Percentiles rank a stretch among this genome's conserved stretches.
Evolutionary conservation across 371 early-diverging fungal genomes (phyloP).

Genomic region (Parasitella parasitica): DNA sequence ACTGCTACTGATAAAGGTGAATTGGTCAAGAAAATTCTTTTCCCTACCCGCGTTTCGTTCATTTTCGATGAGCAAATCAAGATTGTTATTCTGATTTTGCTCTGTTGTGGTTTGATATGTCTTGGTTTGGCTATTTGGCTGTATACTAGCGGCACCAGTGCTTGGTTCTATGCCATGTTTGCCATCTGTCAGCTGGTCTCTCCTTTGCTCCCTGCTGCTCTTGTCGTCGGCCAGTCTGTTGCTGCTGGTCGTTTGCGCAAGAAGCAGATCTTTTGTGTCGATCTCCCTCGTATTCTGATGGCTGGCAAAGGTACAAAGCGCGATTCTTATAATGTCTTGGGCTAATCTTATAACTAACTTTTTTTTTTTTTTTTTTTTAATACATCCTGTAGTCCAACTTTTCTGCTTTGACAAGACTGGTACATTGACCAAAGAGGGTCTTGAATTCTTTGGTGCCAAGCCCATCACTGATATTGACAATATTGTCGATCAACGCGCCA

Average conservation of each 20-base stretch:
- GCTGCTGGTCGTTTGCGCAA: slow-evolving; percentile 66
- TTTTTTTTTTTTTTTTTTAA: too few species aligned
- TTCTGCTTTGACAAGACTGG: slow-evolving; percentile 84
- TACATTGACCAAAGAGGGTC: slow-evolving; percentile 64
- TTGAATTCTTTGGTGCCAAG: slow-evolving; percentile 58
- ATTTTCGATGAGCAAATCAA: slow-evolving; percentile 70
- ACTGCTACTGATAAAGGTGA: slow-evolving; percentile 74
- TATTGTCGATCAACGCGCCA: slow-evolving; percentile 23
- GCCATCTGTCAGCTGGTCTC: slow-evolving; percentile 71
- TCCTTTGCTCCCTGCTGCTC: slow-evolving; percentile 60
- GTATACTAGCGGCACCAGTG: slow-evolving; percentile 42
- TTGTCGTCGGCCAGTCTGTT: slow-evolving; percentile 77
- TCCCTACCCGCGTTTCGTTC: slow-evolving; percentile 62
- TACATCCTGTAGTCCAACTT: slow-evolving; percentile 84
- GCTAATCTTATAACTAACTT: too few species aligned
- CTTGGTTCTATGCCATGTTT: slow-evolving; percentile 70
- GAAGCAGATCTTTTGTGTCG: slow-evolving; percentile 72
- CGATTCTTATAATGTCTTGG: too few species aligned
- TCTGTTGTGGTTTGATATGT: slow-evolving; percentile 58
- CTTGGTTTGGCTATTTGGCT: slow-evolving; percentile 55
- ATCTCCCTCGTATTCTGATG: slow-evolving; percentile 81
- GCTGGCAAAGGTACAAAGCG: slow-evolving; percentile 87
- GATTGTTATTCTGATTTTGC: slow-evolving; percentile 59
- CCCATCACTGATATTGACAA: slow-evolving; percentile 31
- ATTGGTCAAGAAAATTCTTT: slow-evolving; percentile 74